Percentiles rank a stretch among this genome's conserved stretches.
phyloP scores from a whole-genome alignment of 1,284 basidiomycete species.

The Marasmius sp. region DNA sequence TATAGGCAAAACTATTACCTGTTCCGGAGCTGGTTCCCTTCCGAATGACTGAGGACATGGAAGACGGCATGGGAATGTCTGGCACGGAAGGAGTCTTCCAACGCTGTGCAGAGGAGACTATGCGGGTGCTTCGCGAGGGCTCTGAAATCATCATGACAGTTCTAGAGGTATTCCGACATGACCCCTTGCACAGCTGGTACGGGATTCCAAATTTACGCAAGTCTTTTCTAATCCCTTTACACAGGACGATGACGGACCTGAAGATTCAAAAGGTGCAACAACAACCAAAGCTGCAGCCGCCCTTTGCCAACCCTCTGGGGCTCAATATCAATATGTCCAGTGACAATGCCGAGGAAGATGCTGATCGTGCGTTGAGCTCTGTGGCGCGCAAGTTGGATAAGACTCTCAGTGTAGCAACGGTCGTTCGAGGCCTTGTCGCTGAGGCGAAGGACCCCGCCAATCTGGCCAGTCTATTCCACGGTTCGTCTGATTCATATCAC shows the following conservation, averaged over 20 bases:
- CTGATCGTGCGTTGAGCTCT: conserved; percentile 82
- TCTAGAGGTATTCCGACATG: conserved; percentile 95
- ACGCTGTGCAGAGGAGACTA: conserved; percentile 91
- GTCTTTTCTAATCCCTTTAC: neutral
- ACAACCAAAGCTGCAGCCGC: neutral
- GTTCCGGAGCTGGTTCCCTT: conserved; percentile 94
- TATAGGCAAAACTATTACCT: conserved; percentile 77
- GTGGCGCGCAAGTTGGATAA: conserved; percentile 84
- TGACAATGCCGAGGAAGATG: conserved; percentile 78
- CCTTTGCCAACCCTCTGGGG: conserved; percentile 27
- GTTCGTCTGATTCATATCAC: conserved; percentile 39
- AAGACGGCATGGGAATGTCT: conserved; percentile 91
- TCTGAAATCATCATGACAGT: conserved; percentile 92
- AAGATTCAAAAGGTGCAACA: conserved; percentile 56
- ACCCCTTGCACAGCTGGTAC: conserved; percentile 90
- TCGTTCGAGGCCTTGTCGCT: conserved; percentile 91
- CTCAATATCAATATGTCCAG: conserved; percentile 62
- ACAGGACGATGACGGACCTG: conserved; percentile 72
- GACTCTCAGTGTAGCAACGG: conserved; percentile 87
- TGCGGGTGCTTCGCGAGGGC: conserved; percentile 85
- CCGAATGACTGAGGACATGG: conserved; percentile 89
- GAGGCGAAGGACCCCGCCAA: conserved; percentile 83
- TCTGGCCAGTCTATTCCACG: conserved; percentile 77
- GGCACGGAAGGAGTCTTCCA: conserved; percentile 95
- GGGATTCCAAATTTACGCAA: conserved; percentile 8